Evolutionary conservation across 2,329 filamentous ascomycete species (phyloP).

Genomic region (Aspergillus arachidicola): DNA sequence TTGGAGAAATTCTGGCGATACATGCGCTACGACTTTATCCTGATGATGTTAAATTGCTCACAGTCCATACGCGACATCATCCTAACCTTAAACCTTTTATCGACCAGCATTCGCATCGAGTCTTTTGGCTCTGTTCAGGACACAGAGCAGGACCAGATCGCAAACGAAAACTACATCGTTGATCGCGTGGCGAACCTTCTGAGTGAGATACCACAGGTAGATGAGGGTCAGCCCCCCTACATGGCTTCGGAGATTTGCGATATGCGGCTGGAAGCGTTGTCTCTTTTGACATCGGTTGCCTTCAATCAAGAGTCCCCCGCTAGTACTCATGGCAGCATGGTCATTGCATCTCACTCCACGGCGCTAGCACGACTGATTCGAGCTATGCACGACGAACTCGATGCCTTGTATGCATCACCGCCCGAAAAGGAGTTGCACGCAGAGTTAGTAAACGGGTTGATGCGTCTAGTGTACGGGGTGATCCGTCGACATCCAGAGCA

Average conservation of each 20-base stretch:
- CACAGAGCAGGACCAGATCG: slow-evolving; percentile 40
- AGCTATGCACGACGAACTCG: slow-evolving; percentile 73
- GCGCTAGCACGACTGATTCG: slow-evolving; percentile 75
- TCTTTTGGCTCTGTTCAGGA: slow-evolving; percentile 58
- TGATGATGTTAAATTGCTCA: slow-evolving; percentile 60
- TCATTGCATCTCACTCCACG: slow-evolving; percentile 68
- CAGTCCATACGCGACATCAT: slow-evolving; percentile 60
- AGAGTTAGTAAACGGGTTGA: slow-evolving; percentile 60
- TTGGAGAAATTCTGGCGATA: slow-evolving; percentile 56
- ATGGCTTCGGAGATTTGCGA: slow-evolving; percentile 41
- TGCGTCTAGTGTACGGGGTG: slow-evolving; percentile 64
- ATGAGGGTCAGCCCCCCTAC: slow-evolving; percentile 47
- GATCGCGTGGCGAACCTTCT: slow-evolving; percentile 61
- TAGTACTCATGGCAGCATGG: slow-evolving; percentile 57
- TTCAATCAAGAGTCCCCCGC: slow-evolving; percentile 61
- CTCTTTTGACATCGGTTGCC: slow-evolving; percentile 45
- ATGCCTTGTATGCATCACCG: slow-evolving; percentile 57
- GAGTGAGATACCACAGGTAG: slow-evolving; percentile 53
- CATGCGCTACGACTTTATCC: slow-evolving; percentile 60
- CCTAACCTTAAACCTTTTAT: slow-evolving; percentile 57
- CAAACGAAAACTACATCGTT: slow-evolving; percentile 53
- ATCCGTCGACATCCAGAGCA: slow-evolving; percentile 62
- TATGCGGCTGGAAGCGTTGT: slow-evolving; percentile 48
- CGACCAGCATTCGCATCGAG: slow-evolving; percentile 55
- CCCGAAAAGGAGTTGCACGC: slow-evolving; percentile 52